phyloP scores from a whole-genome alignment of 2,329 filamentous ascomycete species.

The Laburnicola sp. region DNA sequence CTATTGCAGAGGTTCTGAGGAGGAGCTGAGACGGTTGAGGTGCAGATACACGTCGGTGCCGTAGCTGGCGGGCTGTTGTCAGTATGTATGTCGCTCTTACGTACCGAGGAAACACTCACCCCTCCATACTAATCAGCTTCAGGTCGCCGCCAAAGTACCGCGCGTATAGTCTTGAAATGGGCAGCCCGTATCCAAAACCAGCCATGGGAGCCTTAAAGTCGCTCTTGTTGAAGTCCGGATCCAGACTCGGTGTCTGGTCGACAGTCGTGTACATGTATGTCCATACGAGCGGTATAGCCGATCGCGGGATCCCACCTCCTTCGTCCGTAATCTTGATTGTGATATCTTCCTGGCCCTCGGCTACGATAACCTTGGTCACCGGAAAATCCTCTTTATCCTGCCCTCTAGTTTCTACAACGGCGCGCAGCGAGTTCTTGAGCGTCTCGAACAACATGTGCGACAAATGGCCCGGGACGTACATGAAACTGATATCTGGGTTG shows the following conservation, averaged over 20 bases:
- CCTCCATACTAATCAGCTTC: slow-evolving; percentile 99
- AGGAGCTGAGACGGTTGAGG: slow-evolving; percentile 91
- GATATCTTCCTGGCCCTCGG: slow-evolving; percentile 97
- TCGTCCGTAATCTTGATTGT: slow-evolving; percentile 98
- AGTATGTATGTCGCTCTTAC: neutral
- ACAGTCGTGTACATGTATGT: slow-evolving; percentile 99
- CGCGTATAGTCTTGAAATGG: slow-evolving; percentile 91
- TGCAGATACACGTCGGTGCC: slow-evolving; percentile 98
- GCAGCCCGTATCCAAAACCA: slow-evolving; percentile 95
- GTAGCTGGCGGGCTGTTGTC: slow-evolving; percentile 62
- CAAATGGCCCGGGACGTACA: slow-evolving; percentile 98
- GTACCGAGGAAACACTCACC: no score
- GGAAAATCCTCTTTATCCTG: slow-evolving; percentile 96
- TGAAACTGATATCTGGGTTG: slow-evolving; percentile 92
- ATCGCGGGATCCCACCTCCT: slow-evolving; percentile 91
- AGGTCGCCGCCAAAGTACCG: slow-evolving; percentile 96
- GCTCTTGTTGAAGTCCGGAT: slow-evolving; percentile 97
- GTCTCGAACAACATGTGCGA: slow-evolving; percentile 99
- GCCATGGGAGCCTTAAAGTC: slow-evolving; percentile 99
- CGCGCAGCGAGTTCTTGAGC: slow-evolving; percentile 94
- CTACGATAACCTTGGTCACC: slow-evolving; percentile 95
- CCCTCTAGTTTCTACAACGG: slow-evolving; percentile 93
- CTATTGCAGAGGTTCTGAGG: slow-evolving; percentile 96
- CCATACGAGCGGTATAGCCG: slow-evolving; percentile 96
- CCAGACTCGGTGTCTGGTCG: slow-evolving; percentile 88